These are phyloP conservation scores for Hygrophoropsis aurantiaca DNA, from an alignment of 768 basidiomycete genomes.

Conservation along the genomic window DNA sequence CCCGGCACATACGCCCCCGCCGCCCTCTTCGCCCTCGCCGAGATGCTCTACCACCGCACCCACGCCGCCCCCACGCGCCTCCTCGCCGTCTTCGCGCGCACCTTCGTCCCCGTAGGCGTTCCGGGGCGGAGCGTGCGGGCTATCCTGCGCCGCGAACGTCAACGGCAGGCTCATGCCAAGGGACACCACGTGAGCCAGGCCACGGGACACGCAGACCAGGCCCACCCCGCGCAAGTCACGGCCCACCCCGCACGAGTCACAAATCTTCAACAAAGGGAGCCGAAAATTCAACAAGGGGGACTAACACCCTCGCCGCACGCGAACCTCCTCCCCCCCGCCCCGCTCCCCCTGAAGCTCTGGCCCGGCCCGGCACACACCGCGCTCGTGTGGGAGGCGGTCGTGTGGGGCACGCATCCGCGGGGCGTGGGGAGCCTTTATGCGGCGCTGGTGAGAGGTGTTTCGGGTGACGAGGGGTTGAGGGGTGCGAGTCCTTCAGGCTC, in stretches of 20 bases:
- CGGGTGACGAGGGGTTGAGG: slow-evolving; percentile 3
- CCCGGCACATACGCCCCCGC: slow-evolving; percentile 23
- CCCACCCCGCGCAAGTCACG: slow-evolving; percentile 1
- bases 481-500: slow-evolving; percentile 5
- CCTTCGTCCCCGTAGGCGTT: slow-evolving; percentile 55
- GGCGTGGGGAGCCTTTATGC: slow-evolving; percentile 42
- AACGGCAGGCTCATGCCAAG: too few relatives aligned
- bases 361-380: slow-evolving; percentile 32
- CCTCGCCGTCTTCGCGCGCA: slow-evolving; percentile 45
- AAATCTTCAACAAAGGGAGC: slow-evolving; percentile 1
- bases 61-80: slow-evolving; percentile 13
- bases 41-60: slow-evolving; percentile 27
- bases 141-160: slow-evolving; percentile 11
- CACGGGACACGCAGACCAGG: slow-evolving; percentile 1
- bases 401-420: slow-evolving; percentile 16
- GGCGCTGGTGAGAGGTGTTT: too few relatives aligned
- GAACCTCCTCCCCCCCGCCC: background rate
- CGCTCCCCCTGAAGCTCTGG: slow-evolving; percentile 25
- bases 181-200: slow-evolving; percentile 1
- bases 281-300: too few relatives aligned
- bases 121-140: slow-evolving; percentile 34
- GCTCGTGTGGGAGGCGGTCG: slow-evolving; percentile 34
- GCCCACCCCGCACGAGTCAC: background rate
- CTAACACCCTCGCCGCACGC: too few relatives aligned
- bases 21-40: slow-evolving; percentile 24